These are phyloP conservation scores for Trichoderma orchidacearum DNA, from an alignment of 495 filamentous ascomycete species.

Conservation along the genomic window DNA sequence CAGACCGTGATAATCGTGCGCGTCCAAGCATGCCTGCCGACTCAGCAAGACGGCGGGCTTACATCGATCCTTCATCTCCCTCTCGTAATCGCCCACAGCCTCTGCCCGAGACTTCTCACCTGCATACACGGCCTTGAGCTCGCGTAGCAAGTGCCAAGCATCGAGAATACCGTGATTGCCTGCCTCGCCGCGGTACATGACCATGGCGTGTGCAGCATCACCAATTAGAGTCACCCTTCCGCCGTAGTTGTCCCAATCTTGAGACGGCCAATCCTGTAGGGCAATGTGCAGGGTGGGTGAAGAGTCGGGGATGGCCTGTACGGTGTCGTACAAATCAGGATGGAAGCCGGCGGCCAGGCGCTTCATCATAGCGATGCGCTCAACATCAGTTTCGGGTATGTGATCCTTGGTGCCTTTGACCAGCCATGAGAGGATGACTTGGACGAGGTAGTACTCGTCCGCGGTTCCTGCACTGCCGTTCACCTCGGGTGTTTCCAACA, in stretches of 20 bases:
- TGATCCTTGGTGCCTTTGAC: conserved; percentile 4
- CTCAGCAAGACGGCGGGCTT: conserved; percentile 30
- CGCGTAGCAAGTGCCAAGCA: conserved; percentile 20
- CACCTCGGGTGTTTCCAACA: conserved; percentile 34
- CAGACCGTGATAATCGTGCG: conserved; percentile 6
- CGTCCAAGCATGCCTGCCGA: conserved; percentile 34
- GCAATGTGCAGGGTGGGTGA: not conserved
- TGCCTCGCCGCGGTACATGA: conserved; percentile 36
- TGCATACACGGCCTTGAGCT: not conserved
- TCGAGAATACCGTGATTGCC: conserved; percentile 31
- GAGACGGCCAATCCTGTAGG: conserved; percentile 11
- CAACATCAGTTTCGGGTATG: not conserved
- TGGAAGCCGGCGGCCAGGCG: not conserved
- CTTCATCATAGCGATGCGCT: conserved; percentile 1
- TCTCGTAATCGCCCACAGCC: conserved; percentile 28
- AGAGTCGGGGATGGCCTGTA: not conserved
- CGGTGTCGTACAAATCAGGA: not conserved
- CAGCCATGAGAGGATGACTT: conserved; percentile 15
- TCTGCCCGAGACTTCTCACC: conserved; percentile 6
- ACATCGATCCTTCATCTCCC: conserved; percentile 31
- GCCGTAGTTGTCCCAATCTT: conserved; percentile 28
- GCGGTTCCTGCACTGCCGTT: conserved; percentile 20
- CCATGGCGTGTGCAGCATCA: conserved; percentile 45
- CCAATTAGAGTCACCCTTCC: conserved; percentile 35
- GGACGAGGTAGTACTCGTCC: conserved; percentile 8